A percentile compares a stretch with the other conserved stretches of the same genome.
Evolutionary conservation across 2,329 filamentous ascomycete genomes (phyloP).

Genomic region (Zymoseptoria tritici): DNA sequence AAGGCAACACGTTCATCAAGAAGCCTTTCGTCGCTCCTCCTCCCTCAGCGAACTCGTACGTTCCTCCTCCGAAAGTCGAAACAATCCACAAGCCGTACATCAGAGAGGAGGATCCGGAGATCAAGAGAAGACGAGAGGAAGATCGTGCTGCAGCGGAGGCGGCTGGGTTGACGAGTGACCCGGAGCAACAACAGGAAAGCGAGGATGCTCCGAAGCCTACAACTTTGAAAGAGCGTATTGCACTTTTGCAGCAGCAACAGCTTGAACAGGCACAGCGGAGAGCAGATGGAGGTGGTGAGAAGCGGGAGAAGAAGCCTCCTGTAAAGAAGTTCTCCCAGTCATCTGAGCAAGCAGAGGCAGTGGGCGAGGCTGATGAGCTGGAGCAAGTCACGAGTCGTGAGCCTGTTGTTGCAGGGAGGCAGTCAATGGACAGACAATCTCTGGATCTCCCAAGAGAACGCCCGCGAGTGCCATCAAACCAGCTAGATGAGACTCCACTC

Average conservation of each 20-base stretch:
- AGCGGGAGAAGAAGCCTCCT: conserved; percentile 69
- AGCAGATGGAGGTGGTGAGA: conserved; percentile 69
- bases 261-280: conserved; percentile 78
- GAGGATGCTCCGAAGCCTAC: conserved; percentile 87
- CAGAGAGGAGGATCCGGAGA: conserved; percentile 74
- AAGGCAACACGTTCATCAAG: conserved; percentile 71
- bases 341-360: conserved; percentile 27
- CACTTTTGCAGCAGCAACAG: conserved; percentile 87
- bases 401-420: conserved; percentile 3
- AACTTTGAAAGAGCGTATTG: conserved; percentile 91
- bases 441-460: conserved; percentile 31
- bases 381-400: conserved; percentile 32
- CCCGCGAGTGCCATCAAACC: conserved; percentile 30
- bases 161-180: conserved; percentile 47
- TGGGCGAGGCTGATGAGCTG: conserved; percentile 30
- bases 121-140: conserved; percentile 56
- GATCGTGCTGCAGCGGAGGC: conserved; percentile 59
- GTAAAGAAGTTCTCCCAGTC: conserved; percentile 57
- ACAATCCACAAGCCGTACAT: conserved; percentile 65
- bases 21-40: conserved; percentile 95
- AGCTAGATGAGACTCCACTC: conserved; percentile 32
- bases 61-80: conserved; percentile 64
- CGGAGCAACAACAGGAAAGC: conserved; percentile 44
- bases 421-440: conserved; percentile 28
- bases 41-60: conserved; percentile 82